Evolutionary conservation across 1,284 basidiomycete genomes (phyloP), one percentile per base, ranked within the genome.

Genomic region (Pisolithus thermaeus): DNA sequence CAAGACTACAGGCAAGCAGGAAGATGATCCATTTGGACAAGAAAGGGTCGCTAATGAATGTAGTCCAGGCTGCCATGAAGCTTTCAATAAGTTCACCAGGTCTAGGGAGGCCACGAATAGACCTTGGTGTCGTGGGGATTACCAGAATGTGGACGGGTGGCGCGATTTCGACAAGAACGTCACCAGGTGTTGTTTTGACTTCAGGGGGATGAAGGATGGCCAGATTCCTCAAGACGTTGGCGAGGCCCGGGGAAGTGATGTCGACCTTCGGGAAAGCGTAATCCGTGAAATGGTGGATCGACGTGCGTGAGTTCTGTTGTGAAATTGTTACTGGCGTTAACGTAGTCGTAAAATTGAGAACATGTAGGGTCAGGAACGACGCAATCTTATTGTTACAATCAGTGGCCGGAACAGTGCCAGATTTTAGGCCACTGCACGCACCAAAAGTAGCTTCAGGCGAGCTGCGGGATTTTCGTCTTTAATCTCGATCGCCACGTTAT

Each of bases 1-100:
- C 83, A 57, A 99, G 87, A 57, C 88, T 92, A 58, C 96, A 80
- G 3, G 84, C 87, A 30, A 99, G 82, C 14, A 90, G 77, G 49
- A 94, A 77, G 50, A 97, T 90, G 61, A 99, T 96, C 91, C 92
- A 97, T 74, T 99, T 99, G 63, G 84, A 88, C 59, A 99, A 74
- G 50, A 98, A 83, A 0, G 96, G 96, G 65, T 99, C 96, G 30
- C 93, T 93, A 49, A 97, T 93, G 56, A 98, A 83, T n/a, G 77
- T 75, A 7, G 92, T 92, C 96, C 95, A 98, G n/a, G 83, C 80
- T 38, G 83, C 84, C 88, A 97, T 92, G 74, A 97, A 93, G 56
- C 83, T 79, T 58, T 97, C 93, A 56, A 97, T 73, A 38, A 73
- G 63, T 55, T 73, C 67, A 46, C 52, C 59, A 4, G 66, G 67